Evolutionary conservation across 257 asterid species (phyloP).

Genomic region (Primulina eburnea): DNA sequence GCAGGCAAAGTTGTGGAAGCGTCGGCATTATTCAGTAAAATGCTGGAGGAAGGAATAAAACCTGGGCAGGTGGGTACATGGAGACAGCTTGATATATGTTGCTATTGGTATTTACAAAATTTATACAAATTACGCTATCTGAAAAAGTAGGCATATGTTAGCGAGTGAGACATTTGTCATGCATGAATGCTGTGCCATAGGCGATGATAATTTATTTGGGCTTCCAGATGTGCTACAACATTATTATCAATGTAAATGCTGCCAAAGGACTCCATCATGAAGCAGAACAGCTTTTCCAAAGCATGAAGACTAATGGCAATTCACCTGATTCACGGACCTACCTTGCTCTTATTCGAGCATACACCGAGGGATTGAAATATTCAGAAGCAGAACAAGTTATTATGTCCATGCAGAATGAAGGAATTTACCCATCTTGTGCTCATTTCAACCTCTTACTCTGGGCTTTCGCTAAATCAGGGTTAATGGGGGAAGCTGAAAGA

Average conservation of each 20-base stretch:
- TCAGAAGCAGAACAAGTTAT: conserved; percentile 61
- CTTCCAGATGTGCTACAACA: conserved; percentile 65
- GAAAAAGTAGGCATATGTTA: too few species aligned
- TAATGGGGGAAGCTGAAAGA: conserved; percentile 57
- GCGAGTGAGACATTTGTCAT: too few species aligned
- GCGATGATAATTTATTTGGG: not conserved
- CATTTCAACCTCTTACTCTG: conserved; percentile 59
- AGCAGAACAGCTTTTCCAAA: conserved; percentile 53
- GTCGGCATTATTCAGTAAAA: conserved; percentile 58
- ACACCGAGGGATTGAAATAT: conserved; percentile 36
- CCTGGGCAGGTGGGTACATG: conserved; percentile 66
- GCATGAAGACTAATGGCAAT: conserved; percentile 50
- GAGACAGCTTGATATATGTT: not conserved
- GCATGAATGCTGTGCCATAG: not conserved
- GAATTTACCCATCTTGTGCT: conserved; percentile 52
- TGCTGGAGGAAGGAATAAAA: conserved; percentile 83
- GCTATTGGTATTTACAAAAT: not conserved
- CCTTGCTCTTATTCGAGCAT: conserved; percentile 66
- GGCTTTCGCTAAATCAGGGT: conserved; percentile 53
- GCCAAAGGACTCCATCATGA: conserved; percentile 53
- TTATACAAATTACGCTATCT: too few species aligned
- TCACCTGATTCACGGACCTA: conserved; percentile 60
- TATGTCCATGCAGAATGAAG: conserved; percentile 59
- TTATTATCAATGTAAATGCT: conserved; percentile 63
- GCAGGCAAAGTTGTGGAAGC: conserved; percentile 80